These are phyloP conservation scores for Heterobasidion annosum DNA, from an alignment of 1,284 basidiomycete genomes.

Conservation along the genomic window DNA sequence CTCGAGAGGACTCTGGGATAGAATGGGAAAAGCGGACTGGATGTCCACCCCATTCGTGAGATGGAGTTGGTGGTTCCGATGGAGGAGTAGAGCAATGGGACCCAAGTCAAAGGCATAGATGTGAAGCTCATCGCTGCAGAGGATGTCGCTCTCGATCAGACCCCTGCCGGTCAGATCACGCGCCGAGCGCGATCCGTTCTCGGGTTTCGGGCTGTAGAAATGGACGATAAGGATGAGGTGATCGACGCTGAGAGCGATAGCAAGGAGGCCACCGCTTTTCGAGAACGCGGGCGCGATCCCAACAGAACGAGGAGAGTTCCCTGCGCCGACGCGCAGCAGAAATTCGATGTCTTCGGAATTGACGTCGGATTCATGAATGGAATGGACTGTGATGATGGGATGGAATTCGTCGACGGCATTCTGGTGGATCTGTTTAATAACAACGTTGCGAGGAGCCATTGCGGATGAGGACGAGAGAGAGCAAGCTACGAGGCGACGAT, in stretches of 20 bases:
- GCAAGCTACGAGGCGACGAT: too few relatives aligned
- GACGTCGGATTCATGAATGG: constrained; percentile 14
- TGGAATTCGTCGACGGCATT: constrained; percentile 15
- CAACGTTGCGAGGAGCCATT: constrained; percentile 1
- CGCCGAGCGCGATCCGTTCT: neutral
- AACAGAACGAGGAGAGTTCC: constrained; percentile 13
- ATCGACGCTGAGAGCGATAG: constrained; percentile 16
- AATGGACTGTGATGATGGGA: constrained; percentile 12
- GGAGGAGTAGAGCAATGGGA: constrained; percentile 30
- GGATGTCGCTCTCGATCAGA: constrained; percentile 15
- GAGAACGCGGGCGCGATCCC: constrained; percentile 21
- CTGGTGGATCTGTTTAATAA: constrained; percentile 12
- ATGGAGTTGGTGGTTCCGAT: constrained; percentile 27
- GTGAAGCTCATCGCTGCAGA: constrained; percentile 15
- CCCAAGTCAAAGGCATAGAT: constrained; percentile 37
- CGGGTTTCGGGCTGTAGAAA: constrained; percentile 14
- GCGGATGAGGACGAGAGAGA: neutral
- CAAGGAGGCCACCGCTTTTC: constrained; percentile 14
- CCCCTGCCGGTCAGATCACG: neutral
- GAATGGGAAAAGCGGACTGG: constrained; percentile 30
- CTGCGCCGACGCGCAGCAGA: constrained; percentile 9
- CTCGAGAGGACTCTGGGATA: neutral
- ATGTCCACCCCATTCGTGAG: constrained; percentile 44
- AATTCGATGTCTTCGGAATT: constrained; percentile 11
- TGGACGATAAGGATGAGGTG: constrained; percentile 17